Conservation (phyloP, 768 basidiomycete species). For the Leccinum pellstonianum region DNA sequence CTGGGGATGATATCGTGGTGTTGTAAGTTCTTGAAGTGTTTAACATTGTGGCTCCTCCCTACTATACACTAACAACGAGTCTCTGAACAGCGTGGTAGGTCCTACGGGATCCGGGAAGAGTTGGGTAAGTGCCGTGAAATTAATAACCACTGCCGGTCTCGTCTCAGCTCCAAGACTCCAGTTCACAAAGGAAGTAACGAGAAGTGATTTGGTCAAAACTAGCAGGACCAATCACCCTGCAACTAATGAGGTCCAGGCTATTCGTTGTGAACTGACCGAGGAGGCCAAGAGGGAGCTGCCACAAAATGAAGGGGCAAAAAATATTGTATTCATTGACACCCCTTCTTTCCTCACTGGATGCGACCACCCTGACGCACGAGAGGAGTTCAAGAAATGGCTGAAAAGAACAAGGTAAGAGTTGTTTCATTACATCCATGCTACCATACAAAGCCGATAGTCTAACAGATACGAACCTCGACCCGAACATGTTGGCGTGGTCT, state of each 20-base stretch:
- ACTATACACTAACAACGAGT: neutral
- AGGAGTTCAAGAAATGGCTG: slow-evolving; percentile 9
- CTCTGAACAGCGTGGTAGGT: slow-evolving; percentile 13
- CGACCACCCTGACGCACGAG: slow-evolving; percentile 2
- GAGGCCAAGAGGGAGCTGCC: neutral
- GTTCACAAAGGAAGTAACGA: slow-evolving; percentile 20
- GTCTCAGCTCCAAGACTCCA: neutral
- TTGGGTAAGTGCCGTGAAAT: slow-evolving; percentile 14
- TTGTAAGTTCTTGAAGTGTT: slow-evolving; percentile 15
- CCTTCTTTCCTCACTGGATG: slow-evolving; percentile 23
- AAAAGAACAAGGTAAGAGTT: neutral
- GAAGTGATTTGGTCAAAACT: neutral
- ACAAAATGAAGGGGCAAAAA: slow-evolving; percentile 1
- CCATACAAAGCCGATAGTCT: neutral
- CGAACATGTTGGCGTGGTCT: slow-evolving; percentile 13
- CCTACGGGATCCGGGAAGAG: slow-evolving; percentile 24
- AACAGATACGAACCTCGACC: slow-evolving; percentile 5
- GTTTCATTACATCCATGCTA: neutral
- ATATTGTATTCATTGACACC: slow-evolving; percentile 23
- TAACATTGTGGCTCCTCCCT: neutral
- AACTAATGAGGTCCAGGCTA: slow-evolving; percentile 14
- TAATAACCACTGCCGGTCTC: neutral
- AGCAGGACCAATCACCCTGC: slow-evolving; percentile 4
- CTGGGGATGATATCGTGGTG: slow-evolving; percentile 18
- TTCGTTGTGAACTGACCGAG: slow-evolving; percentile 15